phyloP scores from a whole-genome alignment of 148 eudicot species.

The Vaccinium darrowii region DNA sequence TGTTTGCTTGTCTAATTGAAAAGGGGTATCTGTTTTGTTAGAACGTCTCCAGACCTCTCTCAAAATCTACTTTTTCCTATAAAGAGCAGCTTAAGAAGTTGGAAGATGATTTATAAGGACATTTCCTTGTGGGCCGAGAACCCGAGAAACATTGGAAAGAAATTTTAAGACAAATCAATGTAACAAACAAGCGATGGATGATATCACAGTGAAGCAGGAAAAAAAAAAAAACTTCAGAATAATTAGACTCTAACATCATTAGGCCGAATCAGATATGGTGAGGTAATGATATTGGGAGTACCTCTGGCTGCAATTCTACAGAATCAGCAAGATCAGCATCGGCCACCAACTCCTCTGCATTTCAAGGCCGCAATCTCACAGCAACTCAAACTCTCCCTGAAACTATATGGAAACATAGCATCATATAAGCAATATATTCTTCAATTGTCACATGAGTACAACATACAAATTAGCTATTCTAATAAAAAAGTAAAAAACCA shows the following conservation, averaged over 20 bases:
- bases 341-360: slow-evolving; percentile 70
- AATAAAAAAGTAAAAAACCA: background rate
- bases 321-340: slow-evolving; percentile 99
- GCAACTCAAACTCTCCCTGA: slow-evolving; percentile 91
- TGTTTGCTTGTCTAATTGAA: too few species aligned
- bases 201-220: background rate
- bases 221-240: background rate
- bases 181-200: background rate
- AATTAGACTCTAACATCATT: background rate
- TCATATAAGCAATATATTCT: background rate
- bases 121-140: too few species aligned
- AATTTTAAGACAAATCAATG: too few species aligned
- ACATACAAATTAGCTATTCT: background rate
- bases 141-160: too few species aligned
- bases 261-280: background rate
- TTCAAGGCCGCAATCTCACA: slow-evolving; percentile 80
- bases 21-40: too few species aligned
- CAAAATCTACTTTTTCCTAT: too few species aligned
- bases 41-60: too few species aligned
- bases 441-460: background rate
- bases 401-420: slow-evolving; percentile 39
- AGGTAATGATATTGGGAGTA: slow-evolving; percentile 16
- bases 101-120: too few species aligned
- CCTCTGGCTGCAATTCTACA: slow-evolving; percentile 92
- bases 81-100: too few species aligned